Base-by-base conservation (phyloP, 306 rosid species). In the Trifolium subterraneum region DNA sequence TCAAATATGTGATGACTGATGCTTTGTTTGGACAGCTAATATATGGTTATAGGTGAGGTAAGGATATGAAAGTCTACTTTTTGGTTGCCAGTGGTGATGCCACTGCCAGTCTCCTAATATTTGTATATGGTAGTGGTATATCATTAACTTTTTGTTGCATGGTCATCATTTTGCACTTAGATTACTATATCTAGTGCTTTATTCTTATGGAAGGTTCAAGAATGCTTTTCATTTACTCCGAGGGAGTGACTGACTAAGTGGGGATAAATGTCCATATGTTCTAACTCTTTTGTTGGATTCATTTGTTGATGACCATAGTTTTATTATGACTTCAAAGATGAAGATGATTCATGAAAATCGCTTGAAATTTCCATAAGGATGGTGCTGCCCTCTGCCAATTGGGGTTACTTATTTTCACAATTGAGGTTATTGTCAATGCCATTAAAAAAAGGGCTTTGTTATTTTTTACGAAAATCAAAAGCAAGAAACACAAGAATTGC, bases 81-180 rank as follows among this genome's bases (percentile, higher is more conserved):
- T 58, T 58, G 33, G 14, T 58, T 58, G 64, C 36, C 36, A 23
- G 38, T 58, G 36, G 64, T 58, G 64, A 10, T 48, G 22, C 10
- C 55, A 48, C 19, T 48, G 55, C 9, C 16, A 56, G 31, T 25
- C 38, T 58, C 35, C 64, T 25, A 58, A 25, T 12, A 25, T 23
- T 58, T 23, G 18, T 25, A 12, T 58, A 58, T 1, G 36, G 38
- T 58, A 58, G 38, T 58, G 64, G 64, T 23, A 25, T 58, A 6
- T 48, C 64, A 58, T 25, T 8, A 31, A 29, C 66, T 61, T 61
- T 61, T 61, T 61, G 66, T 31, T 61, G 66, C 44, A 31, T 31
- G 66, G 11, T 61, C 5, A 33, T 44, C 44, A 61, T 31, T 61
- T 61, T 61, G 19, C 22, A 61, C 5, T 31, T 61, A 15, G 11